A percentile compares a stretch with the other conserved stretches of the same genome.
Evolutionary conservation across 2,329 filamentous ascomycete genomes (phyloP).

Genomic region (Fusarium pseudocircinatum): DNA sequence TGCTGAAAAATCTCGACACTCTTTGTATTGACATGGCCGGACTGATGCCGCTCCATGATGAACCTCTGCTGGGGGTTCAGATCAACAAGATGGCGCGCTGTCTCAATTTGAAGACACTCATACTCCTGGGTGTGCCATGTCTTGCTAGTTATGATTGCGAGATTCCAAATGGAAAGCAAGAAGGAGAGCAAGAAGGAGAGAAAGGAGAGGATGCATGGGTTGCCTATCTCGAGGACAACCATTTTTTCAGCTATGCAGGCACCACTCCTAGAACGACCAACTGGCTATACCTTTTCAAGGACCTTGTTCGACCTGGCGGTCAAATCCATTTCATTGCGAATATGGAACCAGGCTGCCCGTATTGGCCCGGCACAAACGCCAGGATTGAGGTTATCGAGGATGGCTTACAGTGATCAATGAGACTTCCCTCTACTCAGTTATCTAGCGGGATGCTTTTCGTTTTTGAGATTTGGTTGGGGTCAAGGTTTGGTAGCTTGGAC

Average conservation of each 20-base stretch:
- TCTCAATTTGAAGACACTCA: not conserved
- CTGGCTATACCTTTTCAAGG: not conserved
- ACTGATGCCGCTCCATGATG: rapidly evolving
- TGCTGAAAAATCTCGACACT: not conserved
- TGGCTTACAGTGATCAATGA: not conserved
- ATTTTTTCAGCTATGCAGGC: not conserved
- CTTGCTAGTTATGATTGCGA: not conserved
- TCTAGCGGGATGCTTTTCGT: not conserved
- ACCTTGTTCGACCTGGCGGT: not conserved
- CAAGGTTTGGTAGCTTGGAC: not conserved
- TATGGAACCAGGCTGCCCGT: not conserved
- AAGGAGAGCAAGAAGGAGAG: too few relatives aligned
- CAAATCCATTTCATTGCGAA: not conserved
- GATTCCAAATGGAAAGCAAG: too few relatives aligned
- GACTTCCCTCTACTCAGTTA: too few relatives aligned
- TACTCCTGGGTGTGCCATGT: not conserved
- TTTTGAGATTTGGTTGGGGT: not conserved
- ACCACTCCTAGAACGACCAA: too few relatives aligned
- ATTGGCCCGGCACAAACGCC: not conserved
- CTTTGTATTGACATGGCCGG: not conserved
- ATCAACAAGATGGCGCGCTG: not conserved
- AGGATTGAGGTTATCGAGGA: not conserved
- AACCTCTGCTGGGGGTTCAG: not conserved
- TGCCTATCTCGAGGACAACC: not conserved
- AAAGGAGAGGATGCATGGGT: not conserved